Base-by-base conservation (phyloP, 2,329 filamentous ascomycete genomes). In the Geosmithia morbida region DNA sequence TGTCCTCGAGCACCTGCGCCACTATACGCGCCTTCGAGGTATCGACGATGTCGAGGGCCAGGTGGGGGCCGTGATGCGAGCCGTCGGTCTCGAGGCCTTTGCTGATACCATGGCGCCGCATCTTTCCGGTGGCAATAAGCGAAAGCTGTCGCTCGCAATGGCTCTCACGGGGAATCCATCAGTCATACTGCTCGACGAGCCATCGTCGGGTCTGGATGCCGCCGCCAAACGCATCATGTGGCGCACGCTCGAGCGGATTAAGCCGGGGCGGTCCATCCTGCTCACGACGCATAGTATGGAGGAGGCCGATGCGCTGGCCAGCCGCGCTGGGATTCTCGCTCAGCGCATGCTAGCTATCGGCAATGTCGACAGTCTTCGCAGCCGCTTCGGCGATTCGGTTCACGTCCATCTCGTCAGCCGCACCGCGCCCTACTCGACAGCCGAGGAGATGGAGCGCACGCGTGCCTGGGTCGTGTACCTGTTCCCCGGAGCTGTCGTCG, bases 221-320 rank as follows among this genome's bases (percentile, higher is more conserved):
- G 79, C 81, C 0, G 76, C 80, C 0, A 87, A 87, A 58, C 71
- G 85, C 37, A 72, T 84, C 26, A 85, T 89, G 74, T 88, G 85
- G 85, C 74, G 74, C 44, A 85, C 82, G 0, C 70, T 89, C 0
- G 72, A 73, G 7, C 70, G 75, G 2, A 74, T 87, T 10, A 75
- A 78, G 0, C 74, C 78, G 0, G 82, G 83, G 0, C 73, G 85
- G 30, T 78, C 77, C 1, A 68, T 88, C 0, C 67, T 89, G 0
- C 70, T 89, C 39, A 88, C 84, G 0, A 89, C 85, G 0, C 85
- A 89, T 59, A 81, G 74, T 11, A 88, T 89, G 83, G 84, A 89
- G 58, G 85, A 89, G 60, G 85, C 85, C 1, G 83, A 87, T 53
- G 83, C 83, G 1, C 68, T 89, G 2, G 83, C 85, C 0, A 78